Percentiles rank a stretch among this genome's conserved stretches.
These are phyloP conservation scores for Boechera stricta DNA, from an alignment of 345 rosid species.

Conservation along the genomic window DNA sequence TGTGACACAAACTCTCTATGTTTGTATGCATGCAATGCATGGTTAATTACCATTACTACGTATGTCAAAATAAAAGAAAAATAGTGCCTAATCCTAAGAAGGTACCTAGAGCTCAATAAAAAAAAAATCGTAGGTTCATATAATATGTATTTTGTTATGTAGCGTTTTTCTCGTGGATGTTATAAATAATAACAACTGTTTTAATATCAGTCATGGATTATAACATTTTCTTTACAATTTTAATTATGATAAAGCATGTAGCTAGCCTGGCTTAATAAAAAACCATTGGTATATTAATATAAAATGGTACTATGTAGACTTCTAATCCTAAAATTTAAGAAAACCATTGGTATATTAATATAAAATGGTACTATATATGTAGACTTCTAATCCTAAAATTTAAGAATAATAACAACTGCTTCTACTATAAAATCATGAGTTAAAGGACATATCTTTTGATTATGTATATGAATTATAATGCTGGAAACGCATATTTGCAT, in stretches of 20 bases:
- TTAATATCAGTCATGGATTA: background rate
- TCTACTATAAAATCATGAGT: background rate
- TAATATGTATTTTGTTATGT: conserved; percentile 7
- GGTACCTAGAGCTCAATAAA: conserved; percentile 27
- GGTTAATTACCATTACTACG: conserved; percentile 22
- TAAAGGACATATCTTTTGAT: background rate
- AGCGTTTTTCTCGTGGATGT: conserved; percentile 1
- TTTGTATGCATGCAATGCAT: conserved; percentile 42
- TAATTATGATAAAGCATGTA: background rate
- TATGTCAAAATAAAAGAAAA: conserved; percentile 27
- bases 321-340: background rate
- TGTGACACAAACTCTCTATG: conserved; percentile 41
- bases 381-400: too few relatives aligned
- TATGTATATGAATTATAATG: conserved; percentile 3
- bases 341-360: background rate
- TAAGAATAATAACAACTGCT: background rate
- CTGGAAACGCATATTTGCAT: background rate
- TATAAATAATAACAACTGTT: conserved; percentile 26
- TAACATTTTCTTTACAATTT: background rate
- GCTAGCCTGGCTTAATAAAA: too few relatives aligned
- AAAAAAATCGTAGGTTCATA: conserved; percentile 2
- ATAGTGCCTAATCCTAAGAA: conserved; percentile 5
- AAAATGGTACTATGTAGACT: background rate
- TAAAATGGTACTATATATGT: too few relatives aligned
- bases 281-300: background rate